phyloP scores from a whole-genome alignment of 257 asterid species.

The Henckelia pumila region DNA sequence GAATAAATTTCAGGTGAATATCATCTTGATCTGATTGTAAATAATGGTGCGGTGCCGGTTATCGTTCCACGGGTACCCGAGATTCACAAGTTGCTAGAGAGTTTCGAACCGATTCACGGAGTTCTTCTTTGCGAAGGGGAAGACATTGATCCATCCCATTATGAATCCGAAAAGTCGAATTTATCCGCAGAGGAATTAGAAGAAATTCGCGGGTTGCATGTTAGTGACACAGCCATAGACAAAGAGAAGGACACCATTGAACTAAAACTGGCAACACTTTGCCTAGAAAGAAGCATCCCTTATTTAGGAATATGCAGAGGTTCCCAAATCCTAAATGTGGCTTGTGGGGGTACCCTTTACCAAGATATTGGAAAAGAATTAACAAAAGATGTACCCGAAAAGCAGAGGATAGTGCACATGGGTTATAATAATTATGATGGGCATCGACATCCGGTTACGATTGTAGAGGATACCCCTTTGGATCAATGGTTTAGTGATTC shows the following conservation, averaged over 20 bases:
- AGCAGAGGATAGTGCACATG: conserved; percentile 51
- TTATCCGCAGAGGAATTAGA: conserved; percentile 63
- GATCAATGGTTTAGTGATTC: conserved; percentile 71
- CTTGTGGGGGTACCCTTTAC: conserved; percentile 86
- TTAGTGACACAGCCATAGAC: conserved; percentile 73
- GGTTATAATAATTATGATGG: conserved; percentile 74
- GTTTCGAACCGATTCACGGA: conserved; percentile 89
- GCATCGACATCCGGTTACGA: conserved; percentile 57
- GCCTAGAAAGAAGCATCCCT: conserved; percentile 84
- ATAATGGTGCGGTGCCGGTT: conserved; percentile 75
- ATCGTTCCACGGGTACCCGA: conserved; percentile 82
- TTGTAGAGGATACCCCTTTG: conserved; percentile 60
- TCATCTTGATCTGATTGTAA: conserved; percentile 53
- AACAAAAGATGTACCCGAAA: conserved; percentile 14
- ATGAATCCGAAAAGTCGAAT: conserved; percentile 48
- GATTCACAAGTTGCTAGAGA: conserved; percentile 60
- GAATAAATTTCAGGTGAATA: too few relatives aligned
- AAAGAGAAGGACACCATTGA: conserved; percentile 80
- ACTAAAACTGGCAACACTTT: conserved; percentile 66
- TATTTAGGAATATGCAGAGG: conserved; percentile 89
- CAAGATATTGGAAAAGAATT: conserved; percentile 70
- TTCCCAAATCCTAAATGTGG: conserved; percentile 83
- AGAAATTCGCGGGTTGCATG: conserved; percentile 55
- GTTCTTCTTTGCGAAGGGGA: conserved; percentile 91
- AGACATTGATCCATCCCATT: conserved; percentile 75